These are phyloP conservation scores for Entomortierella chlamydospora DNA, from an alignment of 192 early-diverging fungal species.

Conservation along the genomic window DNA sequence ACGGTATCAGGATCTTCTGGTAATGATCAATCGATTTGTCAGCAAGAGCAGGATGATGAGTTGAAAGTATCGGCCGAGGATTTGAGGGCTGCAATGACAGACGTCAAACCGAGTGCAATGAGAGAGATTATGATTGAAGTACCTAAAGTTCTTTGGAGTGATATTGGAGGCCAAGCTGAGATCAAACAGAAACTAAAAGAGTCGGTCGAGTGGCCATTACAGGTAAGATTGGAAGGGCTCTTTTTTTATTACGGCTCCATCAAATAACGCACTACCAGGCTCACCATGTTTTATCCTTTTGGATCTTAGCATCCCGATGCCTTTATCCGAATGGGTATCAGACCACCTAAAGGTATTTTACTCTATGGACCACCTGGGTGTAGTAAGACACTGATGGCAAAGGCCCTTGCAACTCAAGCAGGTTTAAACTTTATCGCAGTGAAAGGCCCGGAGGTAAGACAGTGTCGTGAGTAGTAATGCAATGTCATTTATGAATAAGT, in stretches of 20 bases:
- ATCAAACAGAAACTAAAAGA: constrained; percentile 93
- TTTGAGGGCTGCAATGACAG: constrained; percentile 64
- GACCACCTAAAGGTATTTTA: constrained; percentile 97
- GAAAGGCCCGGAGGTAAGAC: constrained; percentile 92
- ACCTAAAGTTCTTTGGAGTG: constrained; percentile 91
- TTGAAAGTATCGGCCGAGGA: constrained; percentile 66
- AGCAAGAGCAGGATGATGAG: constrained; percentile 22
- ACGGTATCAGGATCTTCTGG: constrained; percentile 10
- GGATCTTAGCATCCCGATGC: constrained; percentile 93
- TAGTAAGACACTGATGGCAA: constrained; percentile 97
- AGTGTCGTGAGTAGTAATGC: no score
- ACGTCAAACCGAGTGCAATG: constrained; percentile 85
- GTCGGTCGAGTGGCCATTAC: constrained; percentile 98
- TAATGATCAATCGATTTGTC: no score
- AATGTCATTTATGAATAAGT: no score
- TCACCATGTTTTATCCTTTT: no score
- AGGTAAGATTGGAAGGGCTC: constrained; percentile 79
- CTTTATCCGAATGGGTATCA: constrained; percentile 89
- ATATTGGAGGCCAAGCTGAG: constrained; percentile 95
- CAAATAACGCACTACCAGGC: no score
- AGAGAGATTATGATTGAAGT: constrained; percentile 92
- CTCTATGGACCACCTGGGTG: constrained; percentile 98
- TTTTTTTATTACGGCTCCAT: neutral
- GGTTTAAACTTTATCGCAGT: constrained; percentile 98
- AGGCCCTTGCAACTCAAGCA: constrained; percentile 96